Evolutionary conservation across 768 basidiomycete species (phyloP), one percentile per base, ranked within the genome.

Genomic region (Mycena epipterygia): DNA sequence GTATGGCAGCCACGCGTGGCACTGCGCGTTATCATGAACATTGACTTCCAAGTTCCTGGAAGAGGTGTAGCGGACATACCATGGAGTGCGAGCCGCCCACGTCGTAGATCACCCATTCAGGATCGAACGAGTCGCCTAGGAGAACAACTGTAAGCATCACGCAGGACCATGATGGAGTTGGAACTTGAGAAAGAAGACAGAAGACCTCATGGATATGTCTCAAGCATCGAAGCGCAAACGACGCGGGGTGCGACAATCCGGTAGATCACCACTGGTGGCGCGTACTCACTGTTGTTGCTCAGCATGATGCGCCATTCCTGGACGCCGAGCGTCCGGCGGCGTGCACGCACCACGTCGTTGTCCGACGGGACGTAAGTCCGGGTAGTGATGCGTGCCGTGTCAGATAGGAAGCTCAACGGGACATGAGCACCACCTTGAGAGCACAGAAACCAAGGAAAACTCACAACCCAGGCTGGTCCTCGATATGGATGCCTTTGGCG

Each of bases 1-100:
- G 77, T 86, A 93, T 3, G 91, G 89, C 5, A 90, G 81, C 93
- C 93, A 94, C 30, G 90, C 90, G 49, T 89, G 85, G 17, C 93
- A 89, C 90, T 93, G 76, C 9, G n/a, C 53, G 33, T 30, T 17
- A 21, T 8, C 21, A 35, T 64, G 23, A 61, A 29, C 23, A 41
- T 48, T 3, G 23, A 48, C 12, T 60, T 48, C n/a, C n/a, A n/a
- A n/a, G n/a, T n/a, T n/a, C 21, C 30, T n/a, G 52, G 1, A 52
- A 52, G 44, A 25, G 14, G 27, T 17, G 37, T 19, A 33, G 23
- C 78, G 42, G 35, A 75, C 84, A 14, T 74, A 90, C 89, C 78
- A 83, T 79, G 13, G 87, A 88, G 66, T 90, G 83, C 27, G 88
- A 87, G 6, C 91, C 91, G 17, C 91, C 92, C 1, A 93, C 91